These are phyloP conservation scores for Pseudocercospora vitis DNA, from an alignment of 2,329 filamentous ascomycete species.

Conservation along the genomic window DNA sequence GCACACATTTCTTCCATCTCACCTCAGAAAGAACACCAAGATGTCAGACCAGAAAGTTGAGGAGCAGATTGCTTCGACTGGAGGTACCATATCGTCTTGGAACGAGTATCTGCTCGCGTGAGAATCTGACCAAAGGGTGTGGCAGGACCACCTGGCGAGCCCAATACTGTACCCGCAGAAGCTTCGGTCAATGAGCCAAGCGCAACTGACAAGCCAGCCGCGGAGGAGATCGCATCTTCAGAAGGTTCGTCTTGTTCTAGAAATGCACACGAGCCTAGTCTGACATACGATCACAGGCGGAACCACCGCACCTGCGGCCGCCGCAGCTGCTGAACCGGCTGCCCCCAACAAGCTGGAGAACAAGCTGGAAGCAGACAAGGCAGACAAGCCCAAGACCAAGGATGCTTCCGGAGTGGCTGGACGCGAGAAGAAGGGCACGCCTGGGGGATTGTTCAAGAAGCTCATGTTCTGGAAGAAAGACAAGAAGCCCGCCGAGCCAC, in stretches of 20 bases:
- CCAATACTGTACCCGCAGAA: not conserved
- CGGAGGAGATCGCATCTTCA: not conserved
- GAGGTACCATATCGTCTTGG: not conserved
- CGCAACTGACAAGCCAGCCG: not conserved
- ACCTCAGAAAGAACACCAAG: not conserved
- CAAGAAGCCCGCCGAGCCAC: not conserved
- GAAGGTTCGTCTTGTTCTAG: not conserved
- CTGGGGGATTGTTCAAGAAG: not conserved
- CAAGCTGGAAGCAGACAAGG: not conserved
- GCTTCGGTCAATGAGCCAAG: not conserved
- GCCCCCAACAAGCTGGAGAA: not conserved
- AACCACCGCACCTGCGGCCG: not conserved
- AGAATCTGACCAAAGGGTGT: not conserved
- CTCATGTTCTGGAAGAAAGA: constrained; percentile 6
- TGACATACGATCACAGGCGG: not conserved
- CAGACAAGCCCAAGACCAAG: not conserved
- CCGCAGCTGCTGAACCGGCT: not conserved
- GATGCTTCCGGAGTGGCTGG: not conserved
- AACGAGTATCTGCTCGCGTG: not conserved
- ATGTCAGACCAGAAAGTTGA: constrained; percentile 7
- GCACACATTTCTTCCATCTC: not conserved
- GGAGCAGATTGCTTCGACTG: constrained; percentile 1
- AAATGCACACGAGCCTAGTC: not conserved
- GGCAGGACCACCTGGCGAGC: not conserved
- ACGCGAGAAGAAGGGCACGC: not conserved